These are phyloP conservation scores for Talaromyces rugulosus DNA, from an alignment of 2,329 filamentous ascomycete species.

Conservation along the genomic window DNA sequence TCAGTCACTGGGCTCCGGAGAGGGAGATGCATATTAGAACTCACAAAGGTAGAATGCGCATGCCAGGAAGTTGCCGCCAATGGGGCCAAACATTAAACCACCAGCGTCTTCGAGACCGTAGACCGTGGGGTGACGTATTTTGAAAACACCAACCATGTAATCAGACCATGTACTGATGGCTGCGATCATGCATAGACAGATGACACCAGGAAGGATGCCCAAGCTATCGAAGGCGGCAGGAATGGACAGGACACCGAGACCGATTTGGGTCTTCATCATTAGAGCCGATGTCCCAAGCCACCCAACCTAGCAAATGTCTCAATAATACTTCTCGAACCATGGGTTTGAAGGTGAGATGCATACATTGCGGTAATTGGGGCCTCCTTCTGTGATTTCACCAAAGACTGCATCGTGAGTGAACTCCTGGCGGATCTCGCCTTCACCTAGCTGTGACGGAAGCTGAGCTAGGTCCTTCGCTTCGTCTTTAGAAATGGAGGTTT, in stretches of 20 bases:
- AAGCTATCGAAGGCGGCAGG: slow-evolving; percentile 43
- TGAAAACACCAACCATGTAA: slow-evolving; percentile 48
- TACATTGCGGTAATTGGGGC: neutral
- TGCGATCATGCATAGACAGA: slow-evolving; percentile 39
- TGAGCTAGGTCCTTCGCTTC: neutral
- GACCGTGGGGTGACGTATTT: slow-evolving; percentile 51
- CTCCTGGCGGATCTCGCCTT: neutral
- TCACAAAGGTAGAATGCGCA: neutral
- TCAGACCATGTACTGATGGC: slow-evolving; percentile 47
- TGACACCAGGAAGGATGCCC: slow-evolving; percentile 48
- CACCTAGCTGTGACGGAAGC: neutral
- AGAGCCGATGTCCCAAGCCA: slow-evolving; percentile 42
- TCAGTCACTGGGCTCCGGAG: neutral
- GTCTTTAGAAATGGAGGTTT: neutral
- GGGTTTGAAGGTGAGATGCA: neutral
- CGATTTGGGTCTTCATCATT: slow-evolving; percentile 47
- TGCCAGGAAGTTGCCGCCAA: neutral
- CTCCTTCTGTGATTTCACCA: neutral
- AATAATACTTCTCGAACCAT: neutral
- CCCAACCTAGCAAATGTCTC: slow-evolving; percentile 27
- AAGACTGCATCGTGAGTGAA: neutral
- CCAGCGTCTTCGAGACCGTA: slow-evolving; percentile 27
- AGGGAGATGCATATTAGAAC: neutral
- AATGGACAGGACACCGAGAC: slow-evolving; percentile 48
- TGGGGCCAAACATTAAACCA: neutral